Base-by-base conservation (phyloP, 495 filamentous ascomycete genomes). In the Daldinia decipiens region DNA sequence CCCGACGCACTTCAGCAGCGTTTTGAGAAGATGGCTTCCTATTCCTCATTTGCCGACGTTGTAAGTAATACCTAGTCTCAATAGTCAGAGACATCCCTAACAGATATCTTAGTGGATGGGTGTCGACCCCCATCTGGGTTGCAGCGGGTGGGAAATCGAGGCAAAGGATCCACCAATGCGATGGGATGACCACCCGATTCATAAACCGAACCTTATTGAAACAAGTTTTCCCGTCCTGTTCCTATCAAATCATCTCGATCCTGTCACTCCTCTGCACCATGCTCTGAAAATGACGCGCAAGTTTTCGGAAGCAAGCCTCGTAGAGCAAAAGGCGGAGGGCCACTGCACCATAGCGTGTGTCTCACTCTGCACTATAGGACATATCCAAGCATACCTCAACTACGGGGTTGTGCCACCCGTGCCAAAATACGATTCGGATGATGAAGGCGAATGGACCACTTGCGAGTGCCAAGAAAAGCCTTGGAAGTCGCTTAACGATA, bases 161-260 rank as follows among this genome's bases (percentile, higher is more conserved):
- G 38, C 73, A 1, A 74, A 73, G 17, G 78, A 78, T 32, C 79
- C 76, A 4, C 76, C 79, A 4, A 79, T 79, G 78, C 66, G 73
- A 6, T 80, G 79, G 79, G 76, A 75, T 53, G 73, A 78, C 51
- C 61, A 78, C 31, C 74, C 76, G 2, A 40, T 45, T 11, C 63
- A 78, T 27, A 70, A 71, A 21, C 70, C 76, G 1, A 51, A 71
- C 4, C 71, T 77, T 15, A 81, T 84, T 64, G 72, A 82, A 15
- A 89, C 87, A 4, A 79, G 83, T 0, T 84, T 87, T 67, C 89
- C 88, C 0, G 70, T 92, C 36, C 77, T 92, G 12, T 86, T 92
- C 59, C 75, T 91, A 2, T 84, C 82, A 55, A 90, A 87, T 72
- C 82, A 79, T 0, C 76, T 84, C 13, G 88, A 92, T 56, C 89